Evolutionary conservation across 257 asterid genomes (phyloP).

Genomic region (Cinchona pubescens): DNA sequence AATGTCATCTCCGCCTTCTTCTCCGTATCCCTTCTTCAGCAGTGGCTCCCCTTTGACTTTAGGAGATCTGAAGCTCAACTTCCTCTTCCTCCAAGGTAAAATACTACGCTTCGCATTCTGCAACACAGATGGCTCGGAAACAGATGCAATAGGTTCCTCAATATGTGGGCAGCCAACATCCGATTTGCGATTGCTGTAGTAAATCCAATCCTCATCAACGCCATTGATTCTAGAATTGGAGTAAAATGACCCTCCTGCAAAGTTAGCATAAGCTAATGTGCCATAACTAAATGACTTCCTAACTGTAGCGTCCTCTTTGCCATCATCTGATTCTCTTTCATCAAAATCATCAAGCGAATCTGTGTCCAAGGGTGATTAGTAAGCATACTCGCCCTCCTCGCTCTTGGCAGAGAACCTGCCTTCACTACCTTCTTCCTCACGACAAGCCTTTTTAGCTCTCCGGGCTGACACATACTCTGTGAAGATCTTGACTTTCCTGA

Average conservation of each 20-base stretch:
- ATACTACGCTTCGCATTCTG: slow-evolving; percentile 76
- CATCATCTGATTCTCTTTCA: slow-evolving; percentile 73
- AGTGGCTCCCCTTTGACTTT: slow-evolving; percentile 91
- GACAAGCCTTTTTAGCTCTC: slow-evolving; percentile 81
- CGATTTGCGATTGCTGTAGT: slow-evolving; percentile 80
- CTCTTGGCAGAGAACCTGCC: slow-evolving; percentile 72
- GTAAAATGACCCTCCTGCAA: slow-evolving; percentile 59
- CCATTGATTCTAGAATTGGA: slow-evolving; percentile 47
- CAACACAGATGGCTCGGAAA: slow-evolving; percentile 43
- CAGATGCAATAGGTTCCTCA: slow-evolving; percentile 36
- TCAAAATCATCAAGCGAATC: slow-evolving; percentile 69
- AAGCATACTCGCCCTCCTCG: slow-evolving; percentile 76
- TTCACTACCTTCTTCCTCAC: slow-evolving; percentile 78
- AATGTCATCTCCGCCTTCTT: slow-evolving; percentile 99
- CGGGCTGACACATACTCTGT: slow-evolving; percentile 74
- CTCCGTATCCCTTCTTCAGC: slow-evolving; percentile 78
- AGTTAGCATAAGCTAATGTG: slow-evolving; percentile 71
- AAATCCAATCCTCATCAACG: slow-evolving; percentile 79
- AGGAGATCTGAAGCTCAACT: slow-evolving; percentile 83
- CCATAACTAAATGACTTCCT: slow-evolving; percentile 92
- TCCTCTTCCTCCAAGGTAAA: slow-evolving; percentile 91
- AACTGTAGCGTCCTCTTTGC: slow-evolving; percentile 50
- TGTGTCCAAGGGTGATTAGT: slow-evolving; percentile 76
- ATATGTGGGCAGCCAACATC: slow-evolving; percentile 52
- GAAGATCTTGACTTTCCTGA: slow-evolving; percentile 75